These are phyloP conservation scores for Pichia inconspicua DNA, from an alignment of 1,139 yeast species.

Conservation along the genomic window DNA sequence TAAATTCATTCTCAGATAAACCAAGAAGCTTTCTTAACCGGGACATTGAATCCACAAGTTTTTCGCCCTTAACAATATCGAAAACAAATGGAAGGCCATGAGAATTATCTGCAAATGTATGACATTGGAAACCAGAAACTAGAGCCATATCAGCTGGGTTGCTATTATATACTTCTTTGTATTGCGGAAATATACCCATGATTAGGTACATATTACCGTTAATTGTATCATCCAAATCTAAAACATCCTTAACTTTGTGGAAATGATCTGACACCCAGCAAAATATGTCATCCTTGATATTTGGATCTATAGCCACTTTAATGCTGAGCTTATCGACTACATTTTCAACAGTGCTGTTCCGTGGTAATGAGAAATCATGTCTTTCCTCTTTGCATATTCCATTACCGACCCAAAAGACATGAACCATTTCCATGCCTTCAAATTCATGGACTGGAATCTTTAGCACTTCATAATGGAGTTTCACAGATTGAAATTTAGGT, in stretches of 20 bases:
- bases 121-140: slow-evolving; percentile 61
- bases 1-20: slow-evolving; percentile 70
- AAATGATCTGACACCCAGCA: slow-evolving; percentile 49
- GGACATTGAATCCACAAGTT: slow-evolving; percentile 52
- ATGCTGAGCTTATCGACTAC: slow-evolving; percentile 49
- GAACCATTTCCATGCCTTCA: slow-evolving; percentile 65
- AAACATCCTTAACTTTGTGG: slow-evolving; percentile 32
- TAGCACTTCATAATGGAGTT: slow-evolving; percentile 52
- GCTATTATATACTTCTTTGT: slow-evolving; percentile 18
- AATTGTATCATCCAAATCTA: slow-evolving; percentile 32
- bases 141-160: slow-evolving; percentile 20
- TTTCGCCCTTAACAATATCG: slow-evolving; percentile 58
- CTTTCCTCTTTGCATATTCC: slow-evolving; percentile 59
- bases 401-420: slow-evolving; percentile 55
- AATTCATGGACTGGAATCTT: slow-evolving; percentile 67
- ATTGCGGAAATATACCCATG: slow-evolving; percentile 34
- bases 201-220: slow-evolving; percentile 19
- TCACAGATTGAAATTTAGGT: slow-evolving; percentile 26
- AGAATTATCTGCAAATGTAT: slow-evolving; percentile 56
- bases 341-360: slow-evolving; percentile 48
- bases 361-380: slow-evolving; percentile 64
- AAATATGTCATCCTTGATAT: slow-evolving; percentile 44
- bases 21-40: slow-evolving; percentile 67
- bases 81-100: slow-evolving; percentile 91
- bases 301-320: slow-evolving; percentile 46